Evolutionary conservation across 228 moss, liverwort and hornwort genomes (phyloP), one percentile per base, ranked within the genome.

Genomic region (Sphagnum fallax): DNA sequence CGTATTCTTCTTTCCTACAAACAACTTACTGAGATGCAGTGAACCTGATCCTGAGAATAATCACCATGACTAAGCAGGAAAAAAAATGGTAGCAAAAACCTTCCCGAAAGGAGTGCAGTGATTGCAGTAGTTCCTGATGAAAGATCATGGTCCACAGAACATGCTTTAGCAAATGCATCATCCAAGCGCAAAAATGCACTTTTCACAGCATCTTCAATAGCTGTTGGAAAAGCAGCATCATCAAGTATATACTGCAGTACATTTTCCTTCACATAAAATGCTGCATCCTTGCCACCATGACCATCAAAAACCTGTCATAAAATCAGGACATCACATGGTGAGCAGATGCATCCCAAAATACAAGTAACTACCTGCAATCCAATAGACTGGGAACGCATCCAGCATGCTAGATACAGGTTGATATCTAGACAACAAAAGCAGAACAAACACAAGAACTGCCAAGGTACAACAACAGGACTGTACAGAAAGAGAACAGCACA

Each of bases 231-330:
- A 8, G 91, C 82, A 50, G 50, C 82, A 75, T 98, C 88, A 72
- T 79, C 79, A 52, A 98, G 71, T 66, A 98, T 91, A 48, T 53
- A 84, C 65, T 72, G 78, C 51, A 98, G 79, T 72, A 98, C 74
- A 73, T 98, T 79, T 60, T 91, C 79, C 67, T 82, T 90, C 52
- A 89, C 97, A 60, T 85, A 98, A 49, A 53, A 75, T 52, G 97
- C 97, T 65, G 97, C 93, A 66, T 93, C 85, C 69, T 88, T 78
- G 12, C 97, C 97, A 65, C 88, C 90, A 69, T 98, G 97, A n/a
- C 97, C 97, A 53, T 97, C 97, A 60, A 97, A 97, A 63, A 98
- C 97, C 97, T 98, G 87, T 62, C 76, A 69, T 14, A 10, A 15
- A 51, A 67, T 52, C 18, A 32, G 32, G 32, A 32, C 32, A 32